Evolutionary conservation across 805 yeast genomes (phyloP), one percentile per base, ranked within the genome.

Genomic region (Schwanniomyces sp.): DNA sequence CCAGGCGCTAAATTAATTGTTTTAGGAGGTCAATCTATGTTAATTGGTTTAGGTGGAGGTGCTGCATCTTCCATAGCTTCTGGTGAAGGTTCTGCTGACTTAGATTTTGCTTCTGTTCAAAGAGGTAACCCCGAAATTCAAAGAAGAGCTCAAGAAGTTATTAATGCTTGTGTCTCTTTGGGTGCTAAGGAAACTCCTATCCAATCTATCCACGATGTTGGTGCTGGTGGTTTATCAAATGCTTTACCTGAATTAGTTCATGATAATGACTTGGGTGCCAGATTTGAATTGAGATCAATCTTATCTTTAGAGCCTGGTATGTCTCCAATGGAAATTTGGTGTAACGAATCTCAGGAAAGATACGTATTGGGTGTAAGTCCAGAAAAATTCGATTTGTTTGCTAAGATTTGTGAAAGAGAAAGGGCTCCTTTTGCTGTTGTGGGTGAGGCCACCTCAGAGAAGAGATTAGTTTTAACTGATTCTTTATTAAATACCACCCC

Each of bases 321-420:
- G 97, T 92, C 98, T 5, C 98, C 99, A 47, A 89, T 94, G 96
- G 99, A 94, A 75, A 90, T 94, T 54, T 94, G 99, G 99, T 94
- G 99, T 81, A 92, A 96, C 61, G 99, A 94, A 72, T 94, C 98
- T 2, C 99, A 94, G 74, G 99, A 94, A 70, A 85, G 99, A 69
- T 94, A 91, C 60, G 99, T 94, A 21, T 70, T 94, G 58, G 98
- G 96, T 55, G 96, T 94, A 52, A 79, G 90, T 12, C 88, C 88
- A 46, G 84, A 82, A 51, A 88, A 91, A 63, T 70, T 92, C 49
- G 80, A 80, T 6, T 56, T 74, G 18, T 94, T 94, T 71, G 80
- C 82, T 61, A 80, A 77, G 46, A 85, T 94, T 46, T 94, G 98
- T 77, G 81, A 80, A 59, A 86, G 99, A 69, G 99, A 94, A 76